Conservation (phyloP, 2,329 filamentous ascomycete species). For the Pseudogymnoascus sp. region DNA sequence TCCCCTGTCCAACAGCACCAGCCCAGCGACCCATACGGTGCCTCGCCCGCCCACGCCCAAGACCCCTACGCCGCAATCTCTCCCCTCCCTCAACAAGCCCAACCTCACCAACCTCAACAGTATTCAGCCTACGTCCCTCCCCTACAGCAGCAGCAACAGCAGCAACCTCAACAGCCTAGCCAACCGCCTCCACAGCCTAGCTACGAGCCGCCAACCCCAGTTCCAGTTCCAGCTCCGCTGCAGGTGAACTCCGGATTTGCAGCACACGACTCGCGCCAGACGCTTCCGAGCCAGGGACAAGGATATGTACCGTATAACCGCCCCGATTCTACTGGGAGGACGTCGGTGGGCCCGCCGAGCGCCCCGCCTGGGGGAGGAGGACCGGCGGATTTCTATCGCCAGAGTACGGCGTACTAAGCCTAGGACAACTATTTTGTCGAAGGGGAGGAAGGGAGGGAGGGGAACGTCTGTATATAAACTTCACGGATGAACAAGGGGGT, state of each 20-base stretch:
- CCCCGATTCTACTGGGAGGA: not conserved
- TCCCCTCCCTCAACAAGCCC: slow-evolving; percentile 19
- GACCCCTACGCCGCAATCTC: slow-evolving; percentile 23
- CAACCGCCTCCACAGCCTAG: slow-evolving; percentile 16
- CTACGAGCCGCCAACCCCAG: slow-evolving; percentile 25
- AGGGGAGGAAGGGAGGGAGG: not conserved
- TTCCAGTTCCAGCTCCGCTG: slow-evolving; percentile 23
- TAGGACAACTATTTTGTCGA: not conserved
- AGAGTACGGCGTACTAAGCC: slow-evolving; percentile 31
- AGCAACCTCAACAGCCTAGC: slow-evolving; percentile 16
- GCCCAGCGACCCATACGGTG: slow-evolving; percentile 31
- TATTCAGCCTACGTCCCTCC: slow-evolving; percentile 26
- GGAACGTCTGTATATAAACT: not conserved
- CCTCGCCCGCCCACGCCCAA: slow-evolving; percentile 21
- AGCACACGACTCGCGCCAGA: slow-evolving; percentile 43
- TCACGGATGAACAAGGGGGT: not conserved
- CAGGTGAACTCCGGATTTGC: slow-evolving; percentile 21
- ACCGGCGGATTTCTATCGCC: slow-evolving; percentile 48
- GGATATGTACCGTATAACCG: slow-evolving; percentile 50
- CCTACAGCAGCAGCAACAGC: slow-evolving; percentile 18
- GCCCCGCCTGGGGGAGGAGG: slow-evolving; percentile 33
- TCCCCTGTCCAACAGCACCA: slow-evolving; percentile 52
- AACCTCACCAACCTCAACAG: slow-evolving; percentile 22
- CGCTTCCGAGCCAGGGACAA: slow-evolving; percentile 43
- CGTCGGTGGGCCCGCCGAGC: slow-evolving; percentile 35